A percentile compares a stretch with the other conserved stretches of the same genome.
Evolutionary conservation across 2,329 filamentous ascomycete species (phyloP).

Genomic region (Fusarium palustre): DNA sequence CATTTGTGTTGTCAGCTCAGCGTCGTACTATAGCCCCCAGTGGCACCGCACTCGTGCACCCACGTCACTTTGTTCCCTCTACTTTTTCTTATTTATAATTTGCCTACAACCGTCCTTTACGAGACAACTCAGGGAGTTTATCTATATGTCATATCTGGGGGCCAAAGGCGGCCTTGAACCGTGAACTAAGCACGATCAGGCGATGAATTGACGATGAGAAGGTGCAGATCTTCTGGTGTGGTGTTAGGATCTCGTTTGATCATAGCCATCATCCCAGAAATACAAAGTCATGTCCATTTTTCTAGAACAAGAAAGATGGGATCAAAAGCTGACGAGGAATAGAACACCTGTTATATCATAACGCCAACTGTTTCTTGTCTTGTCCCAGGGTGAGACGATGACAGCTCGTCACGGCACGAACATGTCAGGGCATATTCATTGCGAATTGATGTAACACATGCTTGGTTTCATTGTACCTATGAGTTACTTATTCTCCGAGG

Average conservation of each 20-base stretch:
- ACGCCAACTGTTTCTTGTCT: background rate
- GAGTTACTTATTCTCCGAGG: background rate
- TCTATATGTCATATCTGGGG: conserved; percentile 1
- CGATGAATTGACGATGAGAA: background rate
- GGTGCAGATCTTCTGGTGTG: background rate
- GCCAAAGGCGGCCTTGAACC: background rate
- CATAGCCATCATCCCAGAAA: background rate
- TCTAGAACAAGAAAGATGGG: background rate
- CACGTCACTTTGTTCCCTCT: background rate
- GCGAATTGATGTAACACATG: background rate
- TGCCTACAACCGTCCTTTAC: background rate
- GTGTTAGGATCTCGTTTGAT: background rate
- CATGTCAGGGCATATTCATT: background rate
- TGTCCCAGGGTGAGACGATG: background rate
- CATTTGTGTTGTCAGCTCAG: background rate
- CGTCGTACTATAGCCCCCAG: conserved; percentile 1
- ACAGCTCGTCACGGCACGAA: background rate
- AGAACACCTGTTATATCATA: background rate
- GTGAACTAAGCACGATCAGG: background rate
- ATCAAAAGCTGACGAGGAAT: background rate
- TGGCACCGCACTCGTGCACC: background rate
- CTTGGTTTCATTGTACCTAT: background rate
- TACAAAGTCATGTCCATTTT: background rate
- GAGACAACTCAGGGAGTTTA: background rate
- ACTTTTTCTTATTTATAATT: background rate